A percentile compares a stretch with the other conserved stretches of the same genome.
phyloP scores from a whole-genome alignment of 768 basidiomycete genomes.

The Pluteus cervinus region DNA sequence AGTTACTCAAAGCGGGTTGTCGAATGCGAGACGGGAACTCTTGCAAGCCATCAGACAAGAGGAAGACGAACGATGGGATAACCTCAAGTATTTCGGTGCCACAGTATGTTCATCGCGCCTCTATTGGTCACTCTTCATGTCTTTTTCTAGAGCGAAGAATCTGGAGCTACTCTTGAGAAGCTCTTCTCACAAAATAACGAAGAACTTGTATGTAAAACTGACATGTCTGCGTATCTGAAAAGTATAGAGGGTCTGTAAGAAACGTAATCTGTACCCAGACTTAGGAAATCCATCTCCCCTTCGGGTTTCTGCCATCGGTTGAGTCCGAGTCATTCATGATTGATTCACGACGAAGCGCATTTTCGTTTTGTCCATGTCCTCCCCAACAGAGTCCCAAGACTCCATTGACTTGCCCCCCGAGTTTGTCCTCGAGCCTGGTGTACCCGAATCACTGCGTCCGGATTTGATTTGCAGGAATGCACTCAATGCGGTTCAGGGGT shows the following conservation, averaged over 20 bases:
- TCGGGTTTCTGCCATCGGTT: too few relatives aligned
- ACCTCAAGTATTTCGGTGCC: constrained; percentile 58
- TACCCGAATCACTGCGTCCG: too few relatives aligned
- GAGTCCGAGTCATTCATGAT: too few relatives aligned
- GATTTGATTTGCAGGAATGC: too few relatives aligned
- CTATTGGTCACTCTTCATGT: constrained; percentile 2
- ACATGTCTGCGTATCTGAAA: constrained; percentile 51
- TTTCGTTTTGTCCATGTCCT: too few relatives aligned
- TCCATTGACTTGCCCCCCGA: too few relatives aligned
- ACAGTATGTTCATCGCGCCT: constrained; percentile 38
- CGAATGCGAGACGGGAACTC: constrained; percentile 71
- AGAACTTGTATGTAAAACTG: constrained; percentile 45
- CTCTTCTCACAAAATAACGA: constrained; percentile 56
- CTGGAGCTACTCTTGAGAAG: constrained; percentile 50
- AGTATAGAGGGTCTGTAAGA: constrained; percentile 47
- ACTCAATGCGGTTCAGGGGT: too few relatives aligned
- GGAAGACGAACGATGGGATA: constrained; percentile 74
- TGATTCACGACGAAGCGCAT: too few relatives aligned
- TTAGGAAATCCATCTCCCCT: too few relatives aligned
- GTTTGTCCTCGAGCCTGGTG: too few relatives aligned
- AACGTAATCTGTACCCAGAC: neutral
- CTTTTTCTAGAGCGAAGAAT: constrained; percentile 47
- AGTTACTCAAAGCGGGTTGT: constrained; percentile 57
- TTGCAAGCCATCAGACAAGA: constrained; percentile 64
- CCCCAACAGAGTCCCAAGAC: too few relatives aligned